Base-by-base conservation (phyloP, 177 flowering plant species). In the Tripterygium wilfordii region DNA sequence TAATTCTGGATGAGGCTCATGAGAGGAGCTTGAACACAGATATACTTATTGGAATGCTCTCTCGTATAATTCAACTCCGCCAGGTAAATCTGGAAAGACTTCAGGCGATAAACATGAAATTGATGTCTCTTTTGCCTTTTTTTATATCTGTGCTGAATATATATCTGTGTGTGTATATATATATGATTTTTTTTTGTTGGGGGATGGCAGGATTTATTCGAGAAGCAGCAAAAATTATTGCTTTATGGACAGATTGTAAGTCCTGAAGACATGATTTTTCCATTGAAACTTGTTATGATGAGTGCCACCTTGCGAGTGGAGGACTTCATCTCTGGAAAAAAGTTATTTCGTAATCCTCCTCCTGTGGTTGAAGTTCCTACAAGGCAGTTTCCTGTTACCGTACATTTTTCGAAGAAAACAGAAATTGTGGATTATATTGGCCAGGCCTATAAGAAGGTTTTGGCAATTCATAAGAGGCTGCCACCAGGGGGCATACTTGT, bases 21-120 rank as follows among this genome's bases (percentile, higher is more conserved):
- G 96, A 88, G 62, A 79, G 98, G 57, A 88, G 96, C 74, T 55
- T 91, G 77, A 85, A 88, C 63, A 91, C 96, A 19, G 98, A 91
- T 63, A 91, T 91, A 43, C 92, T 88, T 30, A 79, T 82, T 56
- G 98, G 96, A 55, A 80, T 91, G 86, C 85, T 94, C 58, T 89
- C 99, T 20, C 85, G 96, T 59, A 61, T 75, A 16, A 55, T 88
- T 56, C 46, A 24, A 60, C 18, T 60, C 43, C 91, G 97, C 18
- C 83, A 88, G 88, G 96, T 88, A 41, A 62, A 44, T 5, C 38
- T 15, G n/a, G 10, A 32, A 14, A 19, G 39, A 27, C 10, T 33
- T 13, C 25, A n/a, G 16, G 27, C 7, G 19, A 31, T 42, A 13
- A 0, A 35, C 2, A 28, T 16, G 14, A 15, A 41, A 10, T 1